A percentile compares a stretch with the other conserved stretches of the same genome.
Evolutionary conservation across 2,329 filamentous ascomycete genomes (phyloP).

Genomic region (Aspergillus versicolor): DNA sequence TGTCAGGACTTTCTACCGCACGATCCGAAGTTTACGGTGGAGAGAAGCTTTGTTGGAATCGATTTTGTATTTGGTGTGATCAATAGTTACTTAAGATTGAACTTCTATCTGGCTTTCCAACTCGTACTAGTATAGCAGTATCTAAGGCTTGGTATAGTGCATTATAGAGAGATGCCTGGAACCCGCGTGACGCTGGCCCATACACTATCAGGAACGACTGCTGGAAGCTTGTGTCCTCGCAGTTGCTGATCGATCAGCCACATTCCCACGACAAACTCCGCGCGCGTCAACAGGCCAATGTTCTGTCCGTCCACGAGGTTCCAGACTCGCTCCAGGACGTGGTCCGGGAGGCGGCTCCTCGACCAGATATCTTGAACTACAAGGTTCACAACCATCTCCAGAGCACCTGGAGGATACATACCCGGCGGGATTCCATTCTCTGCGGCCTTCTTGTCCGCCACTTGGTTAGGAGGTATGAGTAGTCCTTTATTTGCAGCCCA

Average conservation of each 20-base stretch:
- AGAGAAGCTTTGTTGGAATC: not conserved
- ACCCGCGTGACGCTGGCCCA: slow-evolving; percentile 47
- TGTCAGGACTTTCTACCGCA: not conserved
- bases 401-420: slow-evolving; percentile 24
- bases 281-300: slow-evolving; percentile 39
- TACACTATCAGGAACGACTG: slow-evolving; percentile 46
- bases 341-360: slow-evolving; percentile 43
- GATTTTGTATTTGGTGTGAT: not conserved
- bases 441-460: slow-evolving; percentile 11
- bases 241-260: slow-evolving; percentile 52
- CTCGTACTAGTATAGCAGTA: not conserved
- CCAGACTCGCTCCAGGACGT: slow-evolving; percentile 46
- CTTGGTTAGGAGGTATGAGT: slow-evolving; percentile 25
- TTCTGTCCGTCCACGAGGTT: slow-evolving; percentile 43
- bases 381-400: slow-evolving; percentile 46
- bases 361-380: slow-evolving; percentile 51
- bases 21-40: not conserved
- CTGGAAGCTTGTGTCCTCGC: slow-evolving; percentile 48
- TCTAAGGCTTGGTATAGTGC: not conserved
- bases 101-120: too few species aligned
- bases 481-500: slow-evolving; percentile 52
- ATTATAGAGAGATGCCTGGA: slow-evolving; percentile 31
- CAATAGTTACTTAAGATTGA: too few species aligned
- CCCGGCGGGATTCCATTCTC: slow-evolving; percentile 12
- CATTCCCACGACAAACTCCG: slow-evolving; percentile 52